Evolutionary conservation across 1,139 yeast species (phyloP).

Genomic region (Geotrichum aggregatum): DNA sequence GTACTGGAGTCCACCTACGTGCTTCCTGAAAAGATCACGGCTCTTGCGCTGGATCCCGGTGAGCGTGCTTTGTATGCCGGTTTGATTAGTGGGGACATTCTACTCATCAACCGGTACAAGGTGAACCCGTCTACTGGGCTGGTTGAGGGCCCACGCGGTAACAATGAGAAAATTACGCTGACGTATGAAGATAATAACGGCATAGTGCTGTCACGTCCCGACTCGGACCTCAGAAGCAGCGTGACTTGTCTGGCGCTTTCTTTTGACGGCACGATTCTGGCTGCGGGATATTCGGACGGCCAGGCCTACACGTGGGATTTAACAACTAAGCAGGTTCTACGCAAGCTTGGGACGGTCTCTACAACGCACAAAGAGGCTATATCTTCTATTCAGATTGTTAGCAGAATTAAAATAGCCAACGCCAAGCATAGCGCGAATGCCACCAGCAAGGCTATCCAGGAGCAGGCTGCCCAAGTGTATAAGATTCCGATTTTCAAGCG

Average conservation of each 20-base stretch:
- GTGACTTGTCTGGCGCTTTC: conserved; percentile 58
- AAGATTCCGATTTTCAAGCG: conserved; percentile 33
- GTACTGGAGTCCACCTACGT: conserved; percentile 66
- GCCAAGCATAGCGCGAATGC: conserved; percentile 3
- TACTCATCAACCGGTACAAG: conserved; percentile 54
- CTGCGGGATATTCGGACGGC: conserved; percentile 74
- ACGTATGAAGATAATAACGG: conserved; percentile 24
- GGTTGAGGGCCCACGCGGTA: conserved; percentile 55
- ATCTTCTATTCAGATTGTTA: conserved; percentile 19
- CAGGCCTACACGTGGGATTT: conserved; percentile 66
- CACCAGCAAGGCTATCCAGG: conserved; percentile 4
- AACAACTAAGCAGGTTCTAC: conserved; percentile 70
- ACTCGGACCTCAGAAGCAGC: conserved; percentile 30
- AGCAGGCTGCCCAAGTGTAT: conserved; percentile 11
- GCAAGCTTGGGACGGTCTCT: conserved; percentile 42
- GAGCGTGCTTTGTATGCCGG: conserved; percentile 75
- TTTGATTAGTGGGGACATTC: conserved; percentile 56
- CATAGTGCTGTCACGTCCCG: conserved; percentile 23
- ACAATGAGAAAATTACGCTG: conserved; percentile 42
- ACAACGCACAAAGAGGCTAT: conserved; percentile 45
- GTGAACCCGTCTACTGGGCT: conserved; percentile 47
- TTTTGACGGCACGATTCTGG: conserved; percentile 68
- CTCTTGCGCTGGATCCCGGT: conserved; percentile 74
- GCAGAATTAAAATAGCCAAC: conserved; percentile 1
- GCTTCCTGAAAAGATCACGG: conserved; percentile 52